phyloP scores from a whole-genome alignment of 208 protist genomes.

The Leishmania tarentolae region DNA sequence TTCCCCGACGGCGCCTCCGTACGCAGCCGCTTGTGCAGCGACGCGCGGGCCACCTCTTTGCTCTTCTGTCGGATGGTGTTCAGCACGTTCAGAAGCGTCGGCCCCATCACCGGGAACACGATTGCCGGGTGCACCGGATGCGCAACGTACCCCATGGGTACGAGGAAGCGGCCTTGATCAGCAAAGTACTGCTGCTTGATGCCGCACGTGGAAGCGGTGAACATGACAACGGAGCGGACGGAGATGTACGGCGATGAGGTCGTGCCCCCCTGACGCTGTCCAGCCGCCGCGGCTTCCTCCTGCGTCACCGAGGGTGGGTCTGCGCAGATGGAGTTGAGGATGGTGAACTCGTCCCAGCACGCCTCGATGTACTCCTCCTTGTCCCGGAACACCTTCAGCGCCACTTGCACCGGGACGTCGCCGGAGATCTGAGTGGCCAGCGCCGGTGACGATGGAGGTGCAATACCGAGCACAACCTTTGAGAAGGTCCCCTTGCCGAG shows the following conservation, averaged over 20 bases:
- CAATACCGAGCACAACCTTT: conserved; percentile 68
- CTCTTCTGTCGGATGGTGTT: conserved; percentile 47
- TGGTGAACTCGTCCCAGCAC: conserved; percentile 72
- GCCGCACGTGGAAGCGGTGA: conserved; percentile 37
- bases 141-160: conserved; percentile 59
- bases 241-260: conserved; percentile 28
- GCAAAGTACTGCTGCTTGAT: conserved; percentile 44
- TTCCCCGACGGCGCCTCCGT: conserved; percentile 8
- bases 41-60: conserved; percentile 30
- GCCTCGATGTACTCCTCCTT: conserved; percentile 68
- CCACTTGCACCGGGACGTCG: conserved; percentile 35
- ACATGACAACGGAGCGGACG: conserved; percentile 36
- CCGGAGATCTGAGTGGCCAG: conserved; percentile 21
- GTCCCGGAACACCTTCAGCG: conserved; percentile 83
- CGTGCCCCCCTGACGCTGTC: conserved; percentile 14
- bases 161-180: conserved; percentile 61
- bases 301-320: conserved; percentile 23
- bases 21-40: conserved; percentile 28
- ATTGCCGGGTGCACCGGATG: conserved; percentile 79
- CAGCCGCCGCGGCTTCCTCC: conserved; percentile 10
- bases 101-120: conserved; percentile 70
- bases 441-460: conserved; percentile 19
- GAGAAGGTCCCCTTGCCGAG: conserved; percentile 85
- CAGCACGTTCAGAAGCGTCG: conserved; percentile 65
- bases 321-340: conserved; percentile 40